phyloP scores from a whole-genome alignment of 257 asterid species.

The Primulina tabacum region DNA sequence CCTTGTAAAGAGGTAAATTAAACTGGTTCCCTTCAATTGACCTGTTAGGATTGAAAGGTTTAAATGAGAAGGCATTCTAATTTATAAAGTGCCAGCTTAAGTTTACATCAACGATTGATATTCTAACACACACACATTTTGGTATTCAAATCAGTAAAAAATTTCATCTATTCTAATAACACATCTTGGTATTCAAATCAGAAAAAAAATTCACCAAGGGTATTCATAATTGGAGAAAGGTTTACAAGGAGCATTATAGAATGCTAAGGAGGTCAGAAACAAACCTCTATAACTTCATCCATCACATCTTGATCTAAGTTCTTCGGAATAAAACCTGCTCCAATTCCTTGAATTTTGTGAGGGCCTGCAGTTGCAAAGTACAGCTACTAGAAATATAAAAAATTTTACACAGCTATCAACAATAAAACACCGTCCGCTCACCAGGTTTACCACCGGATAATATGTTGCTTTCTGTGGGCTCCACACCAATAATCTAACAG shows the following conservation, averaged over 20 bases:
- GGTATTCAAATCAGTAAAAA: background rate
- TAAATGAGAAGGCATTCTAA: background rate
- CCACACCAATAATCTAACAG: constrained; percentile 83
- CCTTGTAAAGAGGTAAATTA: background rate
- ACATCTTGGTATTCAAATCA: background rate
- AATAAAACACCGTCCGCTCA: constrained; percentile 42
- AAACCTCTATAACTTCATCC: constrained; percentile 96
- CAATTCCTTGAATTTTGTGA: constrained; percentile 99
- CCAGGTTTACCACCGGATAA: constrained; percentile 99
- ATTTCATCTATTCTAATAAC: background rate
- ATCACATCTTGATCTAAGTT: constrained; percentile 83
- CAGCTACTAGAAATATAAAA: constrained; percentile 59
- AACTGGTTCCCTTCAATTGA: background rate
- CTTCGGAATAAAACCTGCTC: constrained; percentile 98
- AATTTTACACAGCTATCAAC: constrained; percentile 31
- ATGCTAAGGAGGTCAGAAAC: constrained; percentile 20
- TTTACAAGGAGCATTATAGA: background rate
- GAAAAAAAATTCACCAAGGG: background rate
- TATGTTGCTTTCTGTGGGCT: constrained; percentile 90
- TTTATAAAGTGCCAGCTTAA: background rate
- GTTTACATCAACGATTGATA: background rate
- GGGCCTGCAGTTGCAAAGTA: constrained; percentile 96
- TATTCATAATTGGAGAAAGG: background rate
- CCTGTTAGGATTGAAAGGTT: background rate
- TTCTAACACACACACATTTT: background rate